Conservation (phyloP, 257 asterid species). For the Catharanthus roseus region DNA sequence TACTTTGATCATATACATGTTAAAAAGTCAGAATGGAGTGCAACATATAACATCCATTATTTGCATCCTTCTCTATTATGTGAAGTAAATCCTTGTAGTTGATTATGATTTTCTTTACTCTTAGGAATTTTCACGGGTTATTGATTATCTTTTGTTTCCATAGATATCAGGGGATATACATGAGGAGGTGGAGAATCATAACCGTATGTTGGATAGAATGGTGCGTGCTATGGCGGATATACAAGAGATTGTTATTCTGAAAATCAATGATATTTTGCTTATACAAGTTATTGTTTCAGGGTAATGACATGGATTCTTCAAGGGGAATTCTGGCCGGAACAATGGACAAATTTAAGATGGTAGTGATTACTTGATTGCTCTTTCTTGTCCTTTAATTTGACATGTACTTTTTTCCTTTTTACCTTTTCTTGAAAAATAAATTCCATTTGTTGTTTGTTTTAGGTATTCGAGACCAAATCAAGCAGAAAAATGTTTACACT, state of each 20-base stretch:
- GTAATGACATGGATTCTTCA: constrained; percentile 92
- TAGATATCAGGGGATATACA: constrained; percentile 90
- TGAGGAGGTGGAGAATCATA: constrained; percentile 88
- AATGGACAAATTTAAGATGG: constrained; percentile 95
- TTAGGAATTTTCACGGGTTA: background rate
- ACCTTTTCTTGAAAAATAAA: background rate
- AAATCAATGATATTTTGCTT: background rate
- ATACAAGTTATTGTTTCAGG: constrained; percentile 31
- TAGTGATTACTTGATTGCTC: constrained; percentile 16
- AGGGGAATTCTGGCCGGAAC: constrained; percentile 91
- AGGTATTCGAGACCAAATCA: constrained; percentile 96
- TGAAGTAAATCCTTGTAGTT: no score
- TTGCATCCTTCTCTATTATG: background rate
- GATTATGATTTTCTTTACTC: background rate
- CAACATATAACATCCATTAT: background rate
- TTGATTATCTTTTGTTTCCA: constrained; percentile 10
- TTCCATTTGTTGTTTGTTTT: background rate
- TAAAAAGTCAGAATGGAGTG: background rate
- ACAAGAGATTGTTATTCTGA: background rate
- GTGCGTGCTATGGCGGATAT: constrained; percentile 26
- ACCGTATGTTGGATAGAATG: constrained; percentile 85
- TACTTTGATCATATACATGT: background rate
- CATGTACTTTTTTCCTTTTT: no score
- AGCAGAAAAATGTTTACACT: constrained; percentile 76
- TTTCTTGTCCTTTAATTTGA: background rate